A percentile compares a stretch with the other conserved stretches of the same genome.
Evolutionary conservation across 108 stramenopile genomes (phyloP).

Genomic region (Hondaea fermentalgiana): DNA sequence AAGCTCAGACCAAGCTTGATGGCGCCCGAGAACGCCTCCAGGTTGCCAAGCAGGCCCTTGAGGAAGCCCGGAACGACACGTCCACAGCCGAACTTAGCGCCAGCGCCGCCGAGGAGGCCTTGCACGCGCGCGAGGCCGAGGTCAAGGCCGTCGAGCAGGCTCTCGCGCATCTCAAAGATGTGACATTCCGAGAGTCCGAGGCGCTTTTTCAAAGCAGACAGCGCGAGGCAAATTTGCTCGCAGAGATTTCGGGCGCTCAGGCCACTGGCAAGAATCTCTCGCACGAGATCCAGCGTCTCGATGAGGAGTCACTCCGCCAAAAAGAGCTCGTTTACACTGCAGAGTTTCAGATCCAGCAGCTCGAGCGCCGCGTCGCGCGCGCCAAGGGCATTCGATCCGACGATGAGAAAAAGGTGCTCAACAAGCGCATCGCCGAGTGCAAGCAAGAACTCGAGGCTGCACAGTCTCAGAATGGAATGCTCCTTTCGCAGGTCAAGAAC

Average conservation of each 20-base stretch:
- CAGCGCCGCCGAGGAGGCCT: slow-evolving; percentile 46
- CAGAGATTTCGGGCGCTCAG: slow-evolving; percentile 60
- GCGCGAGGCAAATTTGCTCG: slow-evolving; percentile 56
- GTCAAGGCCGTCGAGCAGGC: slow-evolving; percentile 42
- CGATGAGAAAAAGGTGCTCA: slow-evolving; percentile 61
- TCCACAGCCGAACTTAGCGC: slow-evolving; percentile 45
- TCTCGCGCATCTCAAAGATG: slow-evolving; percentile 46
- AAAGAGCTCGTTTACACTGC: slow-evolving; percentile 67
- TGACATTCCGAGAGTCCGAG: slow-evolving; percentile 55
- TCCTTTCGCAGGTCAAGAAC: slow-evolving; percentile 54
- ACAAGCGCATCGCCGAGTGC: slow-evolving; percentile 48
- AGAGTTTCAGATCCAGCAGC: slow-evolving; percentile 73
- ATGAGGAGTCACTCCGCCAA: slow-evolving; percentile 55
- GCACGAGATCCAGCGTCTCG: slow-evolving; percentile 52
- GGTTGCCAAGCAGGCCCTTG: slow-evolving; percentile 19
- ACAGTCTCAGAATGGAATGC: slow-evolving; percentile 39
- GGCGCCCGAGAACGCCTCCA: background rate
- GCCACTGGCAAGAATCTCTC: slow-evolving; percentile 48
- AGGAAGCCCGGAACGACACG: slow-evolving; percentile 41
- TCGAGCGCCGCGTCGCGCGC: slow-evolving; percentile 70
- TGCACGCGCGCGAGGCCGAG: slow-evolving; percentile 48
- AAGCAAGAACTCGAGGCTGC: slow-evolving; percentile 45
- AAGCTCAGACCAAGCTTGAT: slow-evolving; percentile 24
- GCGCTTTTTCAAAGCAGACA: slow-evolving; percentile 46
- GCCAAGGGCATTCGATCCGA: slow-evolving; percentile 65